Base-by-base conservation (phyloP, 83 land plant species). In the Picea abies region DNA sequence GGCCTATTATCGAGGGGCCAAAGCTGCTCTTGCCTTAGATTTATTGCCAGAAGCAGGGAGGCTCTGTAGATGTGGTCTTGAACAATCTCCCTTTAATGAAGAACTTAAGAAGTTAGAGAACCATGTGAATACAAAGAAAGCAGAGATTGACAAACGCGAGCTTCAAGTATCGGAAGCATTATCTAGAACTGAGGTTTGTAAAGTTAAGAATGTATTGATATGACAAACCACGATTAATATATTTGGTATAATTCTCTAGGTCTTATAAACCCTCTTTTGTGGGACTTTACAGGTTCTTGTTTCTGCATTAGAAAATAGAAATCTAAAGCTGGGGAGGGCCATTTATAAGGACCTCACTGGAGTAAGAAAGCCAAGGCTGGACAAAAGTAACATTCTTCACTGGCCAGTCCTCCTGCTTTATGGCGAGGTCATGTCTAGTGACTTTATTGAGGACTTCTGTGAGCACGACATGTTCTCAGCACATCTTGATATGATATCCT, bases 351-450 rank as follows among this genome's bases (percentile, higher is more conserved):
- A 97, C 73, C 90, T 91, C 29, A 88, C 88, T 79, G 96, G 95
- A 62, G 73, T 86, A 49, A 90, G 87, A 68, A 97, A 91, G 82
- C 98, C 99, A 4, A 79, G 86, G 80, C 85, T 97, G 72, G 99
- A 97, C 80, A 82, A 85, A 63, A 87, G 81, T 79, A 87, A 80
- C 19, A 87, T 96, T 85, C 87, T 97, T 73, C 99, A 97, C 87
- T 97, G 99, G 99, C 99, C 99, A 16, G 98, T 97, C 62, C 90
- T 97, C 41, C 89, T 97, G 65, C 90, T 96, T 19, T 96, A 97
- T 92, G 93, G 93, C 29, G 98, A 97, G 85, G 92, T 89, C 37
- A 97, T 97, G 99, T 89, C 95, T 26, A 93, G 97, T 76, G 99
- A 97, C 77, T 90, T 97, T 63, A 92, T 97, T 56, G 98, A 97